Base-by-base conservation (phyloP, 2,329 filamentous ascomycete species). In the Colletotrichum chrysophilum region DNA sequence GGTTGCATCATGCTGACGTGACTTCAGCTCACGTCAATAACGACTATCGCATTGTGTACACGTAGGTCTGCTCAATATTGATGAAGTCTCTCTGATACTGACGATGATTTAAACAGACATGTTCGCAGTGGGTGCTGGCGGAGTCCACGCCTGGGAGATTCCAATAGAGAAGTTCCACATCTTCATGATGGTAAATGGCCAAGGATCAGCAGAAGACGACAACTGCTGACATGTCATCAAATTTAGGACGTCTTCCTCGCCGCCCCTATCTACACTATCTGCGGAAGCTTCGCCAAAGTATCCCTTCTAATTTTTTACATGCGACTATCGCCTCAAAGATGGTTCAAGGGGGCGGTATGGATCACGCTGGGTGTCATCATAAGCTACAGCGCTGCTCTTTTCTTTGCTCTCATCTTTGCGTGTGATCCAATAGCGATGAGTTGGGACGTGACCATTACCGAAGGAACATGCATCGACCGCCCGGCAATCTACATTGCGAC, bases 401-500 rank as follows among this genome's bases (percentile, higher is more conserved):
- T 83, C 68, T 82, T 86, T 58, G 74, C 82, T 3, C 78, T 84
- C 12, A 71, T 85, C 26, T 85, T 87, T 55, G 82, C 84, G 1
- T 87, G 86, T 75, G 76, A 77, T 1, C 86, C 85, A 0, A 77
- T 86, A 10, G 77, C 77, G 7, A 80, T 76, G 28, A 79, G 78
- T 21, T 87, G 82, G 81, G 80, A 85, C 36, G 66, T 81, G 0
- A 78, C 74, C 3, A 77, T 82, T 4, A 78, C 77, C 52, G 80
- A 66, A 77, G 87, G 76, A 75, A 80, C 69, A n/a, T 90, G 88
- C 72, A 82, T 90, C 65, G 81, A 88, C 70, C 83, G 85, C 26
- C 84, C 87, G 24, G 82, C 84, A 4, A 84, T 89, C 32, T 89
- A 89, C 77, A 85, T 89, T 24, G 83, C 85, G 38, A 88, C 88